Conservation (phyloP, 441 rosid species). For the Erysimum pusillum region DNA sequence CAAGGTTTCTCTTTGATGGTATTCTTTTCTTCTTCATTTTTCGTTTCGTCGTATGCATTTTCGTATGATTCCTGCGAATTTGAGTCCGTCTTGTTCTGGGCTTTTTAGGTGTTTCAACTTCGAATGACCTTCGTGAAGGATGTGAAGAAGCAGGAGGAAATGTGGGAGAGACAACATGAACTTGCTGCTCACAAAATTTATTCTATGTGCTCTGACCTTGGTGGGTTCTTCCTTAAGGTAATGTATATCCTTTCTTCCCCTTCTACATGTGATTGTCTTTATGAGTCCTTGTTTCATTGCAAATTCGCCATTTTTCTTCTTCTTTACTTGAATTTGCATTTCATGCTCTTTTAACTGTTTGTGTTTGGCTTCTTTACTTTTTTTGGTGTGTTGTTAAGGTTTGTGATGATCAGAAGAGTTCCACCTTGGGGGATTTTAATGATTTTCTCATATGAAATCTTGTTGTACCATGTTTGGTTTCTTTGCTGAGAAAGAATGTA, state of each 20-base stretch:
- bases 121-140: conserved; percentile 82
- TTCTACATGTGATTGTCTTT: neutral
- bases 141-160: conserved; percentile 72
- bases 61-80: neutral
- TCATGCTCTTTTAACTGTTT: conserved; percentile 1
- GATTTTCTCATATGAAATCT: neutral
- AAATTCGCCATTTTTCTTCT: neutral
- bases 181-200: conserved; percentile 88
- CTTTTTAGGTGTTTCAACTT: conserved; percentile 72
- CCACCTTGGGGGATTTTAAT: neutral
- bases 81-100: neutral
- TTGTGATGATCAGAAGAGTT: neutral
- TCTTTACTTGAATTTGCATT: conserved; percentile 1
- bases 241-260: neutral
- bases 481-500: neutral
- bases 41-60: neutral
- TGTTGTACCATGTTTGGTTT: neutral
- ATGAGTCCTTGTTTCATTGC: neutral
- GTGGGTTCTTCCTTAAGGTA: conserved; percentile 99
- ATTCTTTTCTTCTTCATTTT: conserved; percentile 21
- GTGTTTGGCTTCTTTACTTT: conserved; percentile 14
- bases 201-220: conserved; percentile 88
- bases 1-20: conserved; percentile 67
- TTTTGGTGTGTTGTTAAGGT: neutral
- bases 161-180: conserved; percentile 97